Evolutionary conservation across 1,284 basidiomycete genomes (phyloP).

Genomic region (Tausonia pullulans): DNA sequence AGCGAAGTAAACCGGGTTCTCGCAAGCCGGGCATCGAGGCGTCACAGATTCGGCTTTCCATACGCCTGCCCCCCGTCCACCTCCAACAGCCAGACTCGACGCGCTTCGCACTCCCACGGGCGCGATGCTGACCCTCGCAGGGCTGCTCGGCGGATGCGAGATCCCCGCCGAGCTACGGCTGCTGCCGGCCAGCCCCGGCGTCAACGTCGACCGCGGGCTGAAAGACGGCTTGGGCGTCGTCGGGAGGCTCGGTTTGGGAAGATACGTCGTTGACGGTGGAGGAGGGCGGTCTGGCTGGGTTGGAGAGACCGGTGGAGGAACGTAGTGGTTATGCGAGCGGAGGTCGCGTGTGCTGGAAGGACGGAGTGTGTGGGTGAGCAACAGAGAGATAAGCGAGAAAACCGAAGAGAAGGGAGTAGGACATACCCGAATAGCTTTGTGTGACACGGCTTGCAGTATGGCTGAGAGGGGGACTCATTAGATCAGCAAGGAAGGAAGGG

Average conservation of each 20-base stretch:
- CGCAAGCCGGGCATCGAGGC: too few relatives aligned
- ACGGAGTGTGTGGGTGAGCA: too few relatives aligned
- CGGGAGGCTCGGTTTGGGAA: constrained; percentile 3
- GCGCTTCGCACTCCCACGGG: constrained; percentile 3
- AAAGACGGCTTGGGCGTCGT: constrained; percentile 2
- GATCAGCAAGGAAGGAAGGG: neutral
- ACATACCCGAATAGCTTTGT: constrained; percentile 3
- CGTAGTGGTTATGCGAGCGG: neutral
- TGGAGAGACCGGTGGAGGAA: constrained; percentile 2
- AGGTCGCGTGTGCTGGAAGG: constrained; percentile 2
- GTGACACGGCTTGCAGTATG: constrained; percentile 1
- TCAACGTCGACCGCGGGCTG: too few relatives aligned
- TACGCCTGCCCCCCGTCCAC: neutral
- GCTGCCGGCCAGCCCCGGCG: too few relatives aligned
- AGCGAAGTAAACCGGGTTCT: too few relatives aligned
- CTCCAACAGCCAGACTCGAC: constrained; percentile 1
- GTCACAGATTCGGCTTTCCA: neutral
- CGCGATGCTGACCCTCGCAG: neutral
- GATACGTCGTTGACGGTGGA: neutral
- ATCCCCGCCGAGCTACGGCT: too few relatives aligned
- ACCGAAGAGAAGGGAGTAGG: neutral
- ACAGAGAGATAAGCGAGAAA: neutral
- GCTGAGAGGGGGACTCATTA: neutral
- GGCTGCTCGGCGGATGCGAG: too few relatives aligned
- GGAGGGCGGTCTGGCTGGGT: neutral